Evolutionary conservation across 176 grass and related monocot species (phyloP).

Genomic region (Canna indica): DNA sequence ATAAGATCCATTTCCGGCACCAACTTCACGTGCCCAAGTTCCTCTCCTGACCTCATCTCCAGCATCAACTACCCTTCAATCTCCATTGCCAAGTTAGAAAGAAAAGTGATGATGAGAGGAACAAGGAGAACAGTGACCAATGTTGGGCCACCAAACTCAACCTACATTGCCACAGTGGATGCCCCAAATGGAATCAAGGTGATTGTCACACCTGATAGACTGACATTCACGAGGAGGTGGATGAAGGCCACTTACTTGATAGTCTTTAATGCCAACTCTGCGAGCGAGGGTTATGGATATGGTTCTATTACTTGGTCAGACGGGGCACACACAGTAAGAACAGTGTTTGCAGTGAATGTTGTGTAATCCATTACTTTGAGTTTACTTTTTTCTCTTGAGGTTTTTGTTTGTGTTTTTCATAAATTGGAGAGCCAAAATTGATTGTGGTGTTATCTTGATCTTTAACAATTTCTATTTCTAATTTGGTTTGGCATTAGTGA

Average conservation of each 20-base stretch:
- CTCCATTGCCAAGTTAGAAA: slow-evolving; percentile 50
- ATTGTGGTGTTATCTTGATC: neutral
- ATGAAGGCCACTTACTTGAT: slow-evolving; percentile 61
- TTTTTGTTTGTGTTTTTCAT: neutral
- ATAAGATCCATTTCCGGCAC: slow-evolving; percentile 53
- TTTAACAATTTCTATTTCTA: neutral
- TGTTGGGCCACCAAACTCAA: slow-evolving; percentile 67
- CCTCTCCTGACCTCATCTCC: slow-evolving; percentile 63
- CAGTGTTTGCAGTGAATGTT: slow-evolving; percentile 69
- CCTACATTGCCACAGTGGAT: slow-evolving; percentile 40
- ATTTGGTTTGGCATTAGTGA: neutral
- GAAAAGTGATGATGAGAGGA: slow-evolving; percentile 21
- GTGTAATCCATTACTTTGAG: slow-evolving; percentile 25
- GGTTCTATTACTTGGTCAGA: slow-evolving; percentile 79
- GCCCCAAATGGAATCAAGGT: slow-evolving; percentile 40
- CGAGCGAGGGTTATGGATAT: slow-evolving; percentile 43
- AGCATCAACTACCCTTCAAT: slow-evolving; percentile 85
- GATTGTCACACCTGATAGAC: slow-evolving; percentile 44
- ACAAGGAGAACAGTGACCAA: slow-evolving; percentile 58
- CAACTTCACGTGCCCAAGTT: slow-evolving; percentile 41
- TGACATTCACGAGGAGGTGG: slow-evolving; percentile 58
- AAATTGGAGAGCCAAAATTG: neutral
- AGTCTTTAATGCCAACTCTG: slow-evolving; percentile 32
- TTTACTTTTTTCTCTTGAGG: neutral
- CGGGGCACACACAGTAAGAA: slow-evolving; percentile 66